A percentile compares a stretch with the other conserved stretches of the same genome.
Evolutionary conservation across 2,329 filamentous ascomycete genomes (phyloP).

Genomic region (Diaporthe eres): DNA sequence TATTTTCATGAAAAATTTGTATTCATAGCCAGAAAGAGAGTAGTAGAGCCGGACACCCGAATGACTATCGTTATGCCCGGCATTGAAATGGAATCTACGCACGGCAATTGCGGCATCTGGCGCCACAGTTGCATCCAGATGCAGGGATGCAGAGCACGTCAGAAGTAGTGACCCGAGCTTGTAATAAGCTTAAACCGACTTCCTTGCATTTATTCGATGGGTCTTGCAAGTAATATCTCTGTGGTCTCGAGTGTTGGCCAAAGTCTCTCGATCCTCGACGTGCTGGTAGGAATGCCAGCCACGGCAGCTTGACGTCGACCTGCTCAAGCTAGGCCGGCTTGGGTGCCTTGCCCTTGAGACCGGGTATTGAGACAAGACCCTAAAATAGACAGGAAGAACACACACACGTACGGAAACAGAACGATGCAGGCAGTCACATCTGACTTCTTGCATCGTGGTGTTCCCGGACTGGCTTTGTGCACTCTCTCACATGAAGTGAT

Average conservation of each 20-base stretch:
- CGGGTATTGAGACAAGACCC: neutral
- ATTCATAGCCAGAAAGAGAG: too few species aligned
- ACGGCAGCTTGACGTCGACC: neutral
- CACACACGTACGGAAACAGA: neutral
- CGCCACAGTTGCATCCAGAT: conserved; percentile 12
- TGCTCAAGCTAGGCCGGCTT: conserved; percentile 3
- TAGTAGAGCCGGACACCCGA: neutral
- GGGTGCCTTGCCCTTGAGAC: neutral
- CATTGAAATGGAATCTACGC: too few species aligned
- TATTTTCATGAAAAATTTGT: neutral
- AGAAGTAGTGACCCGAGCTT: conserved; percentile 14
- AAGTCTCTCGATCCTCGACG: neutral
- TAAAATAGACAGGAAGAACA: neutral
- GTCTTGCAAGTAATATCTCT: neutral
- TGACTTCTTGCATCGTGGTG: neutral
- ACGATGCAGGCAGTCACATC: neutral
- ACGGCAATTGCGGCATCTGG: neutral
- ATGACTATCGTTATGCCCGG: neutral
- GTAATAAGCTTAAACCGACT: conserved; percentile 18
- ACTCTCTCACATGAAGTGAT: neutral
- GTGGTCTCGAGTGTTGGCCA: neutral
- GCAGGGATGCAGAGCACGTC: conserved; percentile 28
- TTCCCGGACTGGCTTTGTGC: neutral
- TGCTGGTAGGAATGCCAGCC: neutral
- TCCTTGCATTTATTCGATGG: neutral